A percentile compares a stretch with the other conserved stretches of the same genome.
phyloP scores from a whole-genome alignment of 2,329 filamentous ascomycete genomes.

The Stemphylium lycopersici region DNA sequence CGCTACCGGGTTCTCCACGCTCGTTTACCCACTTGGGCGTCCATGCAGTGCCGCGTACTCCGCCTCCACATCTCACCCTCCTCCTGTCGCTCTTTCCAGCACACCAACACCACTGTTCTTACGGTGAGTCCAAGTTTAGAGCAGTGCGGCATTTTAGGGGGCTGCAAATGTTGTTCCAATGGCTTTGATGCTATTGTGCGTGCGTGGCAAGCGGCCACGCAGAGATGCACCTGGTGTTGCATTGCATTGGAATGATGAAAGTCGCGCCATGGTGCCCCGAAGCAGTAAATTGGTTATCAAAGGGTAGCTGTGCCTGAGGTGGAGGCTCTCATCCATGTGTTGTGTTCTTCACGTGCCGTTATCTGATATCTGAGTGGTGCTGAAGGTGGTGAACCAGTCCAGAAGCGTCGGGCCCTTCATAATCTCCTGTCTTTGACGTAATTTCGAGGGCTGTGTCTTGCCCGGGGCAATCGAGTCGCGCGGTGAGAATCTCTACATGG shows the following conservation, averaged over 20 bases:
- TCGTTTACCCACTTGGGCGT: background rate
- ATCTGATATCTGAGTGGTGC: background rate
- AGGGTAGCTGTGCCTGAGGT: too few relatives aligned
- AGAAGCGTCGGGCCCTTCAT: background rate
- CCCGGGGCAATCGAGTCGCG: background rate
- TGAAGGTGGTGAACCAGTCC: background rate
- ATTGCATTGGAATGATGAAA: too few relatives aligned
- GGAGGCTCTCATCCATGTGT: background rate
- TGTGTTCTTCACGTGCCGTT: background rate
- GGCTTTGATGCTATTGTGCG: background rate
- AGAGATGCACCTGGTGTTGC: too few relatives aligned
- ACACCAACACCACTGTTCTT: background rate
- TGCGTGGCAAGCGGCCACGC: background rate
- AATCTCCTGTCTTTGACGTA: background rate
- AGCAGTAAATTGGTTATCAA: too few relatives aligned
- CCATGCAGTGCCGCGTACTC: constrained; percentile 1
- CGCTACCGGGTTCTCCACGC: background rate
- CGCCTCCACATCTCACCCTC: constrained; percentile 1
- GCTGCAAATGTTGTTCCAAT: background rate
- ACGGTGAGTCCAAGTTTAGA: background rate
- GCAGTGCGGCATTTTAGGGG: background rate
- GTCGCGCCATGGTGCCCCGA: too few relatives aligned
- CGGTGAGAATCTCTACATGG: background rate
- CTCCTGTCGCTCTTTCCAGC: background rate
- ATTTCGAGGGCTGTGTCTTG: background rate